These are phyloP conservation scores for Psophocarpus tetragonolobus DNA, from an alignment of 306 rosid genomes.

Conservation along the genomic window DNA sequence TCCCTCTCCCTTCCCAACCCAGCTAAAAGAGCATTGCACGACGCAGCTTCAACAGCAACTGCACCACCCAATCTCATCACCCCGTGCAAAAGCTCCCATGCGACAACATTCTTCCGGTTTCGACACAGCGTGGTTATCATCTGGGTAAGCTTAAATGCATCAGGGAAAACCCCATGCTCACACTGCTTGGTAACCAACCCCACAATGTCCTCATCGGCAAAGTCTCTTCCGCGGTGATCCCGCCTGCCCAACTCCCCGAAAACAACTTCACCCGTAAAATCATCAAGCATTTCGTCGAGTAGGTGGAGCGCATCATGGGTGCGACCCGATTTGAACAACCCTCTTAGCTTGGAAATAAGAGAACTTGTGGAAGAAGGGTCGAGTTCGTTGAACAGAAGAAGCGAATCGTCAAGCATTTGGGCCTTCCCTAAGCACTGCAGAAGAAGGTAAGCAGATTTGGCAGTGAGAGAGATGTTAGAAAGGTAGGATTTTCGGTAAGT, in stretches of 20 bases:
- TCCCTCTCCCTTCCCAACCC: slow-evolving; percentile 58
- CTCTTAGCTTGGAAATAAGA: slow-evolving; percentile 43
- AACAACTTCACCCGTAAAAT: slow-evolving; percentile 49
- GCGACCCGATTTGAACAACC: slow-evolving; percentile 44
- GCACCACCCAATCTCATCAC: slow-evolving; percentile 56
- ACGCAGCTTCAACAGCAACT: slow-evolving; percentile 52
- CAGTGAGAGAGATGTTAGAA: slow-evolving; percentile 35
- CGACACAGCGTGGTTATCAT: slow-evolving; percentile 58
- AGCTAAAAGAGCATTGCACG: slow-evolving; percentile 71
- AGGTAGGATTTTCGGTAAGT: slow-evolving; percentile 30
- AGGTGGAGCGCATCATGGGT: slow-evolving; percentile 46
- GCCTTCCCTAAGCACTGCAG: slow-evolving; percentile 43
- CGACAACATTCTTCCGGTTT: slow-evolving; percentile 46
- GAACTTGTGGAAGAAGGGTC: slow-evolving; percentile 48
- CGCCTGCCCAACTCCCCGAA: slow-evolving; percentile 44
- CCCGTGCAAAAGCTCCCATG: slow-evolving; percentile 65
- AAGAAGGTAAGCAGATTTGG: slow-evolving; percentile 40
- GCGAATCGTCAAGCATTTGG: slow-evolving; percentile 53
- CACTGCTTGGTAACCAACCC: slow-evolving; percentile 56
- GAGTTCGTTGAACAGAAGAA: slow-evolving; percentile 42
- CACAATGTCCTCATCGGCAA: slow-evolving; percentile 49
- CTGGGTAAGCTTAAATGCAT: slow-evolving; percentile 50
- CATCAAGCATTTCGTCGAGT: slow-evolving; percentile 78
- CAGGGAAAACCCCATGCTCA: slow-evolving; percentile 49
- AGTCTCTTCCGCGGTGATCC: slow-evolving; percentile 33